Evolutionary conservation across 768 basidiomycete species (phyloP).

Genomic region (Termitomyces sp.): DNA sequence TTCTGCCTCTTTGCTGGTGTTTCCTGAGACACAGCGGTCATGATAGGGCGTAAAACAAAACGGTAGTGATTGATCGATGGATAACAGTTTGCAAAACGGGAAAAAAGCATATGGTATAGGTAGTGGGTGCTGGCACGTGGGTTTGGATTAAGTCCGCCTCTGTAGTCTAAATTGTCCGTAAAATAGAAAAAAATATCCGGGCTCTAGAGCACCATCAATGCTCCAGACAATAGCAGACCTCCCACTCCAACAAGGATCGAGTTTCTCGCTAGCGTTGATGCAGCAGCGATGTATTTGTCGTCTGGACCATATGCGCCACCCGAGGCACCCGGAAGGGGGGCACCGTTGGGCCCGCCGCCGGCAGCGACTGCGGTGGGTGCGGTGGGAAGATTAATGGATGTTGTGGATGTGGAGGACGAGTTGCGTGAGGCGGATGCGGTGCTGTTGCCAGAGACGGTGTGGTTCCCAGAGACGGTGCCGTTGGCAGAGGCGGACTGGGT

Average conservation of each 20-base stretch:
- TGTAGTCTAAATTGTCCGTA: constrained; percentile 10
- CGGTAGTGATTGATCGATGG: neutral
- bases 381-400: constrained; percentile 44
- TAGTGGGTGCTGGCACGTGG: constrained; percentile 7
- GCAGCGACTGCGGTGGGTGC: constrained; percentile 50
- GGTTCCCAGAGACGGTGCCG: constrained; percentile 13
- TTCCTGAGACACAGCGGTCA: constrained; percentile 13
- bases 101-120: neutral
- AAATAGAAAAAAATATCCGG: constrained; percentile 1
- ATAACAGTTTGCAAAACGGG: neutral
- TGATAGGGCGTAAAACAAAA: constrained; percentile 6
- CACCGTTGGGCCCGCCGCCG: constrained; percentile 47
- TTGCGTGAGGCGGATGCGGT: constrained; percentile 16
- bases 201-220: constrained; percentile 36
- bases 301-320: constrained; percentile 61
- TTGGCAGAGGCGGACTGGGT: constrained; percentile 12
- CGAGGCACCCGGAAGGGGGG: constrained; percentile 53
- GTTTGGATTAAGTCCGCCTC: constrained; percentile 1
- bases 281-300: constrained; percentile 60
- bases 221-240: constrained; percentile 45
- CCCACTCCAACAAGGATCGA: constrained; percentile 35
- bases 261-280: constrained; percentile 38
- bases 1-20: constrained; percentile 33
- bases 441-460: constrained; percentile 11
- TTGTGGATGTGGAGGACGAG: constrained; percentile 26